These are phyloP conservation scores for Aspergillus sp. DNA, from an alignment of 2,329 filamentous ascomycete species.

Conservation along the genomic window DNA sequence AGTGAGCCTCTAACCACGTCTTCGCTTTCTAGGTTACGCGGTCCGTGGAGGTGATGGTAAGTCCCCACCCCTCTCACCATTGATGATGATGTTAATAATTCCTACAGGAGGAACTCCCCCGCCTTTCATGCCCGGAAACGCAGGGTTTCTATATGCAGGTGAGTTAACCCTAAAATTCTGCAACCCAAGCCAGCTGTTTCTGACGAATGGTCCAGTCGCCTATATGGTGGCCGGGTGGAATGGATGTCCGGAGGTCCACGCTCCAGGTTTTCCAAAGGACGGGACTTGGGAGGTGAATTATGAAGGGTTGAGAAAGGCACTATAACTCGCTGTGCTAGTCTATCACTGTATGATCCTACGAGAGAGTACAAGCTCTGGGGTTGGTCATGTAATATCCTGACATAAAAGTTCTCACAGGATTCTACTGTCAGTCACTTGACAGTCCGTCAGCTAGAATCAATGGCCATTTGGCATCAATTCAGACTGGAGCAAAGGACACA, in stretches of 20 bases:
- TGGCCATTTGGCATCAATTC: too few species aligned
- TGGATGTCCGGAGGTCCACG: conserved; percentile 5
- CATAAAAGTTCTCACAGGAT: too few species aligned
- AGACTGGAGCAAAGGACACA: too few species aligned
- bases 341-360: background rate
- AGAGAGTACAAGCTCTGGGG: too few species aligned
- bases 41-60: conserved; percentile 13
- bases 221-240: conserved; percentile 15
- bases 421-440: too few species aligned
- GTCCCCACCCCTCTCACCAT: background rate
- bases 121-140: conserved; percentile 16
- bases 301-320: conserved; percentile 11
- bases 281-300: conserved; percentile 11
- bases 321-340: background rate
- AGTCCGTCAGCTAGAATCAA: too few species aligned
- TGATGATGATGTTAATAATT: background rate
- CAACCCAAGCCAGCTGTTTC: background rate
- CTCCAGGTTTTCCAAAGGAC: conserved; percentile 12
- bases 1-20: background rate
- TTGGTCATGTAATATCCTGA: too few species aligned
- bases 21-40: conserved; percentile 8
- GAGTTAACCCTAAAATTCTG: background rate
- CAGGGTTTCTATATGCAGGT: conserved; percentile 13
- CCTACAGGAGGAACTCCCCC: conserved; percentile 11
- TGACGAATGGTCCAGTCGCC: conserved; percentile 4